phyloP scores from a whole-genome alignment of 352 stramenopile species.

The Phytophthora hybrid region DNA sequence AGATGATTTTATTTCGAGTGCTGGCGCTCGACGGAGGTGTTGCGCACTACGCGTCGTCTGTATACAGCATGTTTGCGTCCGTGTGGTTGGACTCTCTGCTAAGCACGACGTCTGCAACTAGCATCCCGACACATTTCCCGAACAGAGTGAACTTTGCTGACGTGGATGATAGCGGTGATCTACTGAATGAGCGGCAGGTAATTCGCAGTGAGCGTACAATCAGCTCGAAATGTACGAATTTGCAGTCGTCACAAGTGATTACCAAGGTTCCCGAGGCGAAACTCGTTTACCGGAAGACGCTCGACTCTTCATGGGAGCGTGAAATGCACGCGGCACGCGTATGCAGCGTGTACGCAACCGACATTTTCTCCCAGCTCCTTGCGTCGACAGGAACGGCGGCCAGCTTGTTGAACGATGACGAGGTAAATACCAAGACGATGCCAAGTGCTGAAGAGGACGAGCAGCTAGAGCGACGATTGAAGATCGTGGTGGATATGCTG shows the following conservation, averaged over 20 bases:
- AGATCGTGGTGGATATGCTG: constrained; percentile 70
- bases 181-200: constrained; percentile 46
- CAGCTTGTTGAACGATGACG: constrained; percentile 15
- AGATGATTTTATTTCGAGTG: constrained; percentile 62
- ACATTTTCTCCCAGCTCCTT: constrained; percentile 63
- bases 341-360: constrained; percentile 65
- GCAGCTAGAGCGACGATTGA: constrained; percentile 58
- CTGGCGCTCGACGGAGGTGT: constrained; percentile 66
- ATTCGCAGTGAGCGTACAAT: constrained; percentile 82
- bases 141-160: constrained; percentile 47
- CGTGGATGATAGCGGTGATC: constrained; percentile 10
- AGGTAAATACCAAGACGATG: constrained; percentile 6
- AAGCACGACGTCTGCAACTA: constrained; percentile 65
- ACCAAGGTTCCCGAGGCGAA: constrained; percentile 60
- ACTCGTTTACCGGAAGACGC: constrained; percentile 75
- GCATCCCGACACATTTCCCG: constrained; percentile 79
- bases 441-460: constrained; percentile 38
- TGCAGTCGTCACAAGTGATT: constrained; percentile 81
- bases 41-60: constrained; percentile 70
- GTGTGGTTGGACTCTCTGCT: constrained; percentile 77
- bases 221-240: constrained; percentile 84
- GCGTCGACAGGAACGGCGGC: constrained; percentile 28
- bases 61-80: constrained; percentile 71
- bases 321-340: constrained; percentile 72
- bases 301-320: constrained; percentile 73